phyloP scores from a whole-genome alignment of 345 rosid species.

The Salix koriyanagi region DNA sequence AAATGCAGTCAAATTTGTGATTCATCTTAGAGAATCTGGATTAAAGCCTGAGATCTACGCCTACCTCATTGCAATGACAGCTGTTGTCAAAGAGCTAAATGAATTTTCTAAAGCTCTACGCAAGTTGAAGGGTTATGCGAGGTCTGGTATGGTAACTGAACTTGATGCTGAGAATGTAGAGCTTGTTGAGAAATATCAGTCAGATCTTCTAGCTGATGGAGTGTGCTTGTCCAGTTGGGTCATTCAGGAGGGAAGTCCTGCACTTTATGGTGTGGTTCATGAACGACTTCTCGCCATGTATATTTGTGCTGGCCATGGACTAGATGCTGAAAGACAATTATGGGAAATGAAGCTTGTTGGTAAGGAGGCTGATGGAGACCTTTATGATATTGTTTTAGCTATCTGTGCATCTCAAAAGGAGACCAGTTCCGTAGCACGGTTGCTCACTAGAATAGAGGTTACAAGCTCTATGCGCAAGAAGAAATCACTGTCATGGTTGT shows the following conservation, averaged over 20 bases:
- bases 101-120: constrained; percentile 69
- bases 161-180: constrained; percentile 46
- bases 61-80: constrained; percentile 88
- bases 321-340: constrained; percentile 78
- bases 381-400: constrained; percentile 75
- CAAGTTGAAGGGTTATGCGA: constrained; percentile 57
- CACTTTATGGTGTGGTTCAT: constrained; percentile 59
- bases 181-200: constrained; percentile 64
- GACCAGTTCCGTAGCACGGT: constrained; percentile 45
- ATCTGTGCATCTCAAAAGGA: constrained; percentile 86
- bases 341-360: constrained; percentile 92
- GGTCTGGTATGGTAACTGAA: constrained; percentile 53
- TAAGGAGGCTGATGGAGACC: constrained; percentile 72
- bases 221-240: constrained; percentile 64
- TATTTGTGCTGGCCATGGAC: constrained; percentile 78
- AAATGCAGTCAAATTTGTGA: constrained; percentile 63
- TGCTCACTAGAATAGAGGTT: constrained; percentile 55
- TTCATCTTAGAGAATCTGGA: constrained; percentile 59
- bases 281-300: constrained; percentile 93
- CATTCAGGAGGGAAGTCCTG: constrained; percentile 52
- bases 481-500: constrained; percentile 70
- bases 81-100: constrained; percentile 84
- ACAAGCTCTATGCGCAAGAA: constrained; percentile 45
- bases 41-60: constrained; percentile 80
- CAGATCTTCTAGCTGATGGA: constrained; percentile 64